These are phyloP conservation scores for Paspalum vaginatum DNA, from an alignment of 176 grass and related monocot genomes.

Conservation along the genomic window DNA sequence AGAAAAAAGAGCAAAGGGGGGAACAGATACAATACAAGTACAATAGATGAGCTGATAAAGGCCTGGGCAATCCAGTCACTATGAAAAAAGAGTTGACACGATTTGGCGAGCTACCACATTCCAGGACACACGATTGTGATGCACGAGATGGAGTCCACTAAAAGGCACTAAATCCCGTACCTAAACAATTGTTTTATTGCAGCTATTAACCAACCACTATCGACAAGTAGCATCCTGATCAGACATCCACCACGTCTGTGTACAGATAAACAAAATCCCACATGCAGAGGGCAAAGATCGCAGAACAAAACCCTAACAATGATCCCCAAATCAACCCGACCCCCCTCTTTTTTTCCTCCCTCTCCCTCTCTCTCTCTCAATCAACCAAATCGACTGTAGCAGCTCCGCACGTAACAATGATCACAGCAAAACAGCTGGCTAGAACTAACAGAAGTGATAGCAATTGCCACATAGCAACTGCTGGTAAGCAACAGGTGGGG, in stretches of 20 bases:
- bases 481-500: not conserved
- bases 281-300: not conserved
- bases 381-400: slow-evolving; percentile 35
- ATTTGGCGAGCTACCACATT: not conserved
- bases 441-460: slow-evolving; percentile 34
- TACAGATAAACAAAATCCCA: not conserved
- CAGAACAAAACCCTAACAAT: slow-evolving; percentile 2
- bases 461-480: slow-evolving; percentile 32
- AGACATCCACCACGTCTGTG: not conserved
- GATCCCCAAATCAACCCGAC: slow-evolving; percentile 28
- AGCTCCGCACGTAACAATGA: slow-evolving; percentile 46
- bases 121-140: not conserved
- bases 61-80: not conserved
- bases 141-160: not conserved
- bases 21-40: not conserved
- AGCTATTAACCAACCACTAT: slow-evolving; percentile 15
- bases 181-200: slow-evolving; percentile 5
- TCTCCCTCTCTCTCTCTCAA: not conserved
- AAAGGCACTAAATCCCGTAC: not conserved
- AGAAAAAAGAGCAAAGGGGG: not conserved
- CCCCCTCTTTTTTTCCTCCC: not conserved
- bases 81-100: not conserved
- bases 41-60: not conserved
- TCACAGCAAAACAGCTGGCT: slow-evolving; percentile 39
- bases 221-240: slow-evolving; percentile 19